Evolutionary conservation across 108 stramenopile genomes (phyloP), one percentile per base, ranked within the genome.

Genomic region (Stephanodiscus triporus): DNA sequence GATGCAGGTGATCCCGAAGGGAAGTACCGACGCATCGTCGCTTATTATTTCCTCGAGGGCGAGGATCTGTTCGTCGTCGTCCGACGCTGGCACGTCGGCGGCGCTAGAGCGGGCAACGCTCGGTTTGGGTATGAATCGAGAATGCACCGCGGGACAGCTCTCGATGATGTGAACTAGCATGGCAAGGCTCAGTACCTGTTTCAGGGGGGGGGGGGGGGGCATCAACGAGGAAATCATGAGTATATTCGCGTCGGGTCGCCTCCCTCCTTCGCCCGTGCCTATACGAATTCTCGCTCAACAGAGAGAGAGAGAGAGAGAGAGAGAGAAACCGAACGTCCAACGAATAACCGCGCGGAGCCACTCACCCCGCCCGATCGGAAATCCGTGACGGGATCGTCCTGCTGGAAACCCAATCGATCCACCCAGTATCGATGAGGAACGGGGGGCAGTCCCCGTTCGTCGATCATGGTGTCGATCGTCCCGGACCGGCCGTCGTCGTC

Each of bases 1-100:
- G 62, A 95, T 95, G 68, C 91, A 87, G 23, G 91, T 92, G 59
- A 95, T 92, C 7, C 89, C 93, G 83, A 95, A 92, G 20, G 93
- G 93, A n/a, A 95, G 62, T 20, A 95, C 88, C 0, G 80, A 66
- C 2, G 91, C 89, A 64, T 91, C 89, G 13, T 87, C 88, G 9
- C 47, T 47, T 22, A 80, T 68, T 8, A 80, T 80, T 71, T 80
- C 65, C 57, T 80, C 79, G 4, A 80, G 34, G 19, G 49, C 58
- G 26, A 61, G 68, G 3, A 51, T 36, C 4, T 16, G 43, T 11
- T 48, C 27, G 20, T 65, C 34, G 40, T n/a, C 64, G 32, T 45
- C 59, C 10, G 55, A 23, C 32, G 55, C 5, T 56, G 26, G 20
- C 16, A 36, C 34, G 34, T 53, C 49, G 49, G 22, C 26, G 38